A percentile compares a stretch with the other conserved stretches of the same genome.
These are phyloP conservation scores for Stagonosporopsis vannaccii DNA, from an alignment of 2,329 filamentous ascomycete species.

Conservation along the genomic window DNA sequence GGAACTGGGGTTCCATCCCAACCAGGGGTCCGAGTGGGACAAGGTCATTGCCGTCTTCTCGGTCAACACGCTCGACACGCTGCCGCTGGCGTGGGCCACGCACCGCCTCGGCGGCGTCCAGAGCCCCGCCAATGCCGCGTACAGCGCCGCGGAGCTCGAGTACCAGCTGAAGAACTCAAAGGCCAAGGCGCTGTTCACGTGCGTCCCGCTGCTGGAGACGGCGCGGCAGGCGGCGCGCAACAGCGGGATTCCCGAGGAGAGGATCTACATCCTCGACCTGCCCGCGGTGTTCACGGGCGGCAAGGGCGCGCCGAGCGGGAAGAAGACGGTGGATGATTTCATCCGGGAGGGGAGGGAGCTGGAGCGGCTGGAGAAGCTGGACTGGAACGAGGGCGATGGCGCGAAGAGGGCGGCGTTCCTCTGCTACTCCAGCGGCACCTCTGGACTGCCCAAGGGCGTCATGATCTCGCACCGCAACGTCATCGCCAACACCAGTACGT, in stretches of 20 bases:
- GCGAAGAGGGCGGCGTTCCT: conserved; percentile 75
- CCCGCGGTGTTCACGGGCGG: conserved; percentile 62
- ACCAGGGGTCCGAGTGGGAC: conserved; percentile 79
- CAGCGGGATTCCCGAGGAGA: conserved; percentile 67
- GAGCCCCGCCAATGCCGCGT: conserved; percentile 77
- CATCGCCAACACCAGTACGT: conserved; percentile 69
- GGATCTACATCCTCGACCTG: conserved; percentile 74
- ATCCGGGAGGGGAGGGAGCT: conserved; percentile 66
- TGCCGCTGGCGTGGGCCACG: conserved; percentile 75
- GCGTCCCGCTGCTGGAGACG: conserved; percentile 68
- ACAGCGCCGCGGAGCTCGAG: conserved; percentile 72
- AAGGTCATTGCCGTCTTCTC: conserved; percentile 80
- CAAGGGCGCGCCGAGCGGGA: conserved; percentile 56
- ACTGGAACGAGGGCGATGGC: conserved; percentile 70
- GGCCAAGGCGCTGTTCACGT: conserved; percentile 76
- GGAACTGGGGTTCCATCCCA: conserved; percentile 74
- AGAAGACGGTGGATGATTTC: conserved; percentile 72
- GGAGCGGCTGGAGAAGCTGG: conserved; percentile 62
- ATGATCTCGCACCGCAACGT: conserved; percentile 83
- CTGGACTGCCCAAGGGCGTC: conserved; percentile 81
- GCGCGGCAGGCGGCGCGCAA: conserved; percentile 70
- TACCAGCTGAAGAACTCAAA: conserved; percentile 75
- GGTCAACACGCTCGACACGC: conserved; percentile 83
- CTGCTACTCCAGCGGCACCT: conserved; percentile 82
- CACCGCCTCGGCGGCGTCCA: conserved; percentile 78